phyloP scores from a whole-genome alignment of 163 green algal species.

The Smithsoniella earleae region DNA sequence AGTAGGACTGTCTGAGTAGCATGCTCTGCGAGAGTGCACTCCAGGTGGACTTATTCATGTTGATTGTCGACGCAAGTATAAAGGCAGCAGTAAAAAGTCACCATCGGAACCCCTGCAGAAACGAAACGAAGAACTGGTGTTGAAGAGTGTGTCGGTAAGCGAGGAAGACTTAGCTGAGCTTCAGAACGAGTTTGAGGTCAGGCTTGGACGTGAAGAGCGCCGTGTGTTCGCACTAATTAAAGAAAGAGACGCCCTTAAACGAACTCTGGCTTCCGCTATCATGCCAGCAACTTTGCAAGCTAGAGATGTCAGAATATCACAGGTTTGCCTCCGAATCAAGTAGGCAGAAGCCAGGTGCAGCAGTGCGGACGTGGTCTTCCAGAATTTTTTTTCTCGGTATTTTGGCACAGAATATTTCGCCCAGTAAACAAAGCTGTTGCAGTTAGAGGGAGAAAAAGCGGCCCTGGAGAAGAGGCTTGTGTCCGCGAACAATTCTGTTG shows the following conservation, averaged over 20 bases:
- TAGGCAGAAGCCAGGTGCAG: too few relatives aligned
- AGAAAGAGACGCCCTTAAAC: not conserved
- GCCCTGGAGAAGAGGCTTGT: not conserved
- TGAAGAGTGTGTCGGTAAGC: slow-evolving; percentile 6
- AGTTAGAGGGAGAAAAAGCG: slow-evolving; percentile 4
- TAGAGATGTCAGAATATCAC: not conserved
- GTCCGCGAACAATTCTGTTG: not conserved
- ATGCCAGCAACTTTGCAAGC: not conserved
- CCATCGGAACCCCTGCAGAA: too few relatives aligned
- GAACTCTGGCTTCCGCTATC: not conserved
- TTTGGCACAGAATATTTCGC: not conserved
- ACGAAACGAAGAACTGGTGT: not conserved
- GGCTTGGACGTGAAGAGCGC: slow-evolving; percentile 10
- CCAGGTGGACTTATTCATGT: too few relatives aligned
- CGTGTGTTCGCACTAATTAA: slow-evolving; percentile 18
- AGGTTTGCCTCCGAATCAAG: slow-evolving; percentile 6
- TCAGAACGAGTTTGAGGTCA: slow-evolving; percentile 18
- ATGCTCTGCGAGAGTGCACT: too few relatives aligned
- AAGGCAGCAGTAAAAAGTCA: too few relatives aligned
- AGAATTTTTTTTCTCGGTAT: not conserved
- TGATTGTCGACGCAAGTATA: too few relatives aligned
- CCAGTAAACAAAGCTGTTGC: not conserved
- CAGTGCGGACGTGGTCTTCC: too few relatives aligned
- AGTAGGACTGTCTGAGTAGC: too few relatives aligned
- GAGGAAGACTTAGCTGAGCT: slow-evolving; percentile 23